phyloP scores from a whole-genome alignment of 225 moss, liverwort and hornwort species.

The Pleurozium schreberi region DNA sequence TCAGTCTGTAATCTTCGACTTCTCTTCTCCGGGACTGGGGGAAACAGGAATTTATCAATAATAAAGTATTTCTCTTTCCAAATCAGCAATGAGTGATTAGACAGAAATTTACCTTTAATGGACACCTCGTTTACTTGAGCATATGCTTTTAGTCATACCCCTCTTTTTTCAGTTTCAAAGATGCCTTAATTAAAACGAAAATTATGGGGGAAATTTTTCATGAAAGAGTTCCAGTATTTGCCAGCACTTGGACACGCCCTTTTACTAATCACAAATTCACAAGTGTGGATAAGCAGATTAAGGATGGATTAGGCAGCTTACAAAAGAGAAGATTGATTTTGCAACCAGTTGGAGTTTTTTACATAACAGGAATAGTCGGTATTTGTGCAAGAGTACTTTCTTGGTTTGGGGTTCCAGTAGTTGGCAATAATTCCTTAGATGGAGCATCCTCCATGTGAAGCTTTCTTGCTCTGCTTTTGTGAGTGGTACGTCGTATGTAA shows the following conservation, averaged over 20 bases:
- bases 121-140: background rate
- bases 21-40: background rate
- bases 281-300: background rate
- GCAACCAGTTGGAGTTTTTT: background rate
- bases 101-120: background rate
- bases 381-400: background rate
- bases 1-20: background rate
- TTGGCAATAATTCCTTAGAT: background rate
- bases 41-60: background rate
- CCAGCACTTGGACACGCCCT: background rate
- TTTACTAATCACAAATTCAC: background rate
- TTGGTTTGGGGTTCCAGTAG: background rate
- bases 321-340: background rate
- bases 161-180: background rate
- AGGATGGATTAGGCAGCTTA: background rate
- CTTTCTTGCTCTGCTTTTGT: slow-evolving; percentile 11
- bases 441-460: background rate
- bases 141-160: no score
- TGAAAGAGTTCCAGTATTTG: background rate
- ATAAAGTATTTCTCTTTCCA: background rate
- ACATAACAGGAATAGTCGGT: background rate
- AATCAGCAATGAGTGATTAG: background rate
- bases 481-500: background rate
- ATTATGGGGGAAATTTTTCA: background rate
- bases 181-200: background rate